Percentiles rank a stretch among this genome's conserved stretches.
Evolutionary conservation across 495 filamentous ascomycete species (phyloP).

Genomic region (Lasiosphaeriaceae sp.): DNA sequence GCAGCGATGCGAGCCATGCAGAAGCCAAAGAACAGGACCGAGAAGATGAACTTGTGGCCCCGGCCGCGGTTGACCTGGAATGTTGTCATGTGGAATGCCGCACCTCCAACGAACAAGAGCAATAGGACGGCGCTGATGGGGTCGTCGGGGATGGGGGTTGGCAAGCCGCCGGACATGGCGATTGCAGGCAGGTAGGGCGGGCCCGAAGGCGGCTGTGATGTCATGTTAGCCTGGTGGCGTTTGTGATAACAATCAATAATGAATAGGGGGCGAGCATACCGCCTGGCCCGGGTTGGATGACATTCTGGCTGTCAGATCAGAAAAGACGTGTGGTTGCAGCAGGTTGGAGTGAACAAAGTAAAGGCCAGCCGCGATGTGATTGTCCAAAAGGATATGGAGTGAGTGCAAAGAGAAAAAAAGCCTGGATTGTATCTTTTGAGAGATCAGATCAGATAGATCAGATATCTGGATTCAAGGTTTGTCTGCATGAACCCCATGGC

Average conservation of each 20-base stretch:
- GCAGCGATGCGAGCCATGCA: conserved; percentile 66
- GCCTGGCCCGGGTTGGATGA: neutral
- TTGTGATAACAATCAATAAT: neutral
- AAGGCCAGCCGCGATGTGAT: neutral
- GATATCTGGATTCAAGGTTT: too few species aligned
- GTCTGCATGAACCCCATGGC: too few species aligned
- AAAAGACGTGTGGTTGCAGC: too few species aligned
- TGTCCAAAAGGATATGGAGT: too few species aligned
- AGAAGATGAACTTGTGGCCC: conserved; percentile 66
- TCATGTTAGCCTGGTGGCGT: neutral
- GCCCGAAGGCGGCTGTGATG: conserved; percentile 8
- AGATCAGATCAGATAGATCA: too few species aligned
- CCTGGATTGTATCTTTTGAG: too few species aligned
- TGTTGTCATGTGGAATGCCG: conserved; percentile 57
- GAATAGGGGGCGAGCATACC: neutral
- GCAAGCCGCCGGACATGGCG: conserved; percentile 57
- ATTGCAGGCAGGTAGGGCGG: conserved; percentile 29
- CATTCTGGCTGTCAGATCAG: too few species aligned
- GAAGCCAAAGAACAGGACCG: conserved; percentile 67
- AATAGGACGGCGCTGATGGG: conserved; percentile 62
- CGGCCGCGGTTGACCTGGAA: conserved; percentile 52
- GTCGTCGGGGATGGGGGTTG: conserved; percentile 55
- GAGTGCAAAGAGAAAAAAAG: too few species aligned
- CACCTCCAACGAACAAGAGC: conserved; percentile 57
- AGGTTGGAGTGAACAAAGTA: too few species aligned